Evolutionary conservation across 805 yeast species (phyloP), one percentile per base, ranked within the genome.

Genomic region (Yamadazyma sp.): DNA sequence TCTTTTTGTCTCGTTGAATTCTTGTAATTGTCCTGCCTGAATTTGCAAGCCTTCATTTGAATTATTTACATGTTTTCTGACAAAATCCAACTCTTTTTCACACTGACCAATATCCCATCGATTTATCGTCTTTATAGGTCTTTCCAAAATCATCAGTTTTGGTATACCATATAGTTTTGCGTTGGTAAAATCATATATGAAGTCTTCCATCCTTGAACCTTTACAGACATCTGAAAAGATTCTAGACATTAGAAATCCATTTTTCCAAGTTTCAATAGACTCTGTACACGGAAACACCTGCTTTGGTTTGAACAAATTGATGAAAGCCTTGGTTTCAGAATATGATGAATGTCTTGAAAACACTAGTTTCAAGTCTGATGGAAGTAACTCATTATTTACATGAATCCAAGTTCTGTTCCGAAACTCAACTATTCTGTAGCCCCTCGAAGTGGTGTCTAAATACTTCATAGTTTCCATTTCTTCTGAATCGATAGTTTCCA

Each of bases 281-380:
- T 56, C 65, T n/a, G 56, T 58, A 30, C 70, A 64, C 0, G 77
- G 77, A 31, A 56, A 69, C 0, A 73, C 73, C 31, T 69, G 69
- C 9, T 36, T 44, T 0, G 75, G 73, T 7, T 39, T 49, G 33
- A 73, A 64, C 21, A 52, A 26, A 4, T 51, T 40, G 1, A 73
- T 46, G 9, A 73, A 60, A 7, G 55, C 36, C 12, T 52, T 39
- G 11, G 60, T 51, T 42, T 73, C 78, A 6, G 56, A 31, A 38
- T 59, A 73, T 2, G 76, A 69, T 1, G 76, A 69, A 40, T 73
- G 78, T 27, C 77, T 48, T 4, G 76, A 69, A 43, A 64, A 73
- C 6, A 68, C 46, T 11, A 67, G 55, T 30, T 53, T 53, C 2
- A 72, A 38, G 8, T 58, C 62, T n/a, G 45, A 47, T 1, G 70